These are phyloP conservation scores for Trebouxia sp. DNA, from an alignment of 139 green algal genomes.

Conservation along the genomic window DNA sequence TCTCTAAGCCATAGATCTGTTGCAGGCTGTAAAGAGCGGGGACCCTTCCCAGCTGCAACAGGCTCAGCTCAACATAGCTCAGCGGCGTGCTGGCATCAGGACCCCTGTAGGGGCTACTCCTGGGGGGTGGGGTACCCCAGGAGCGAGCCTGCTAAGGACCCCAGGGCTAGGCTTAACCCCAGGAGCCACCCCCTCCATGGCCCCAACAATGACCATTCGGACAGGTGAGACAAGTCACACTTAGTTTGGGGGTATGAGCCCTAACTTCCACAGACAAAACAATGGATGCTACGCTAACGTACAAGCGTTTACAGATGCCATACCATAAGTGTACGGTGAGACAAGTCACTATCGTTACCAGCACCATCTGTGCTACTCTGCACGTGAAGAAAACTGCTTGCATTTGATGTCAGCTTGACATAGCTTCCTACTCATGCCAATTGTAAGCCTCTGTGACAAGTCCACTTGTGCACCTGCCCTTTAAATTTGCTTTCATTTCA, in stretches of 20 bases:
- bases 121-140: conserved; percentile 33
- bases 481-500: too few relatives aligned
- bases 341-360: too few relatives aligned
- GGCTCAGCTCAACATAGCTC: conserved; percentile 85
- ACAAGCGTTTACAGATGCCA: too few relatives aligned
- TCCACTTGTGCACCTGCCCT: too few relatives aligned
- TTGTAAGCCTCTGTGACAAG: too few relatives aligned
- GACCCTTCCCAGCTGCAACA: conserved; percentile 64
- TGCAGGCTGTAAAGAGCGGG: conserved; percentile 68
- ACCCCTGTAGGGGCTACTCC: conserved; percentile 46
- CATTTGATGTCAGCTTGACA: too few relatives aligned
- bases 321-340: too few relatives aligned
- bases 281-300: too few relatives aligned
- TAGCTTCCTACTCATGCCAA: too few relatives aligned
- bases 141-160: conserved; percentile 45
- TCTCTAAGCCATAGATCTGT: too few relatives aligned
- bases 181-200: neutral
- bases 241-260: neutral
- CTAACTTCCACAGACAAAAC: neutral
- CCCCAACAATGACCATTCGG: neutral
- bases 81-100: conserved; percentile 55
- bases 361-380: too few relatives aligned
- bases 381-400: too few relatives aligned
- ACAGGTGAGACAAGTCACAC: neutral
- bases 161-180: neutral